These are phyloP conservation scores for Pyrus pyrifolia DNA, from an alignment of 306 rosid genomes.

Conservation along the genomic window DNA sequence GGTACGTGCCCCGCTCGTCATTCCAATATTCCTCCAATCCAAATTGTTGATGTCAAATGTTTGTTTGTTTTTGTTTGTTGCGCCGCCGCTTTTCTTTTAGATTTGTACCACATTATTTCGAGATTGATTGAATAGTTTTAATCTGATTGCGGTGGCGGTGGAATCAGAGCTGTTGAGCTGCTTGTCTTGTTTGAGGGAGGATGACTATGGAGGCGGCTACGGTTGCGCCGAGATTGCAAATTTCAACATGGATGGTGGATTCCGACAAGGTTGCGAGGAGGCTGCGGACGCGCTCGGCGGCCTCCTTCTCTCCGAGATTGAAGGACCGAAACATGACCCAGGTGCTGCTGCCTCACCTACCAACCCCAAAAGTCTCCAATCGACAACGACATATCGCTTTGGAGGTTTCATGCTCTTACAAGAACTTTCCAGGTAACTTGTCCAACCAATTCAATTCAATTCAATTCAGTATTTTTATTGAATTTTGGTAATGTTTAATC, in stretches of 20 bases:
- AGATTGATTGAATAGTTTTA: neutral
- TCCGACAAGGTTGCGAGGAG: slow-evolving; percentile 25
- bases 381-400: slow-evolving; percentile 27
- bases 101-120: neutral
- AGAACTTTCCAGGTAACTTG: slow-evolving; percentile 55
- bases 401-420: slow-evolving; percentile 47
- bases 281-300: slow-evolving; percentile 25
- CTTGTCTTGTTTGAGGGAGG: neutral
- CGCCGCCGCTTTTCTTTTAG: neutral
- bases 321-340: slow-evolving; percentile 29
- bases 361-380: slow-evolving; percentile 16
- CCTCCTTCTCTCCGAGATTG: slow-evolving; percentile 23
- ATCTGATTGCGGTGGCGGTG: neutral
- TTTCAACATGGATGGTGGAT: slow-evolving; percentile 38
- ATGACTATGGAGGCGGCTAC: slow-evolving; percentile 56
- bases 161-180: neutral
- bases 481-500: neutral
- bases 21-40: neutral
- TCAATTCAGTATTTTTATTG: neutral
- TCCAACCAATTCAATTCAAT: neutral
- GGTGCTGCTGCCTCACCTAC: slow-evolving; percentile 22
- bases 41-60: neutral
- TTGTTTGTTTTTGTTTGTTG: too few species aligned
- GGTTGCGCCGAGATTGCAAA: slow-evolving; percentile 30
- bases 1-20: neutral